These are phyloP conservation scores for Picea sitchensis DNA, from an alignment of 75 land plant species.

Conservation along the genomic window DNA sequence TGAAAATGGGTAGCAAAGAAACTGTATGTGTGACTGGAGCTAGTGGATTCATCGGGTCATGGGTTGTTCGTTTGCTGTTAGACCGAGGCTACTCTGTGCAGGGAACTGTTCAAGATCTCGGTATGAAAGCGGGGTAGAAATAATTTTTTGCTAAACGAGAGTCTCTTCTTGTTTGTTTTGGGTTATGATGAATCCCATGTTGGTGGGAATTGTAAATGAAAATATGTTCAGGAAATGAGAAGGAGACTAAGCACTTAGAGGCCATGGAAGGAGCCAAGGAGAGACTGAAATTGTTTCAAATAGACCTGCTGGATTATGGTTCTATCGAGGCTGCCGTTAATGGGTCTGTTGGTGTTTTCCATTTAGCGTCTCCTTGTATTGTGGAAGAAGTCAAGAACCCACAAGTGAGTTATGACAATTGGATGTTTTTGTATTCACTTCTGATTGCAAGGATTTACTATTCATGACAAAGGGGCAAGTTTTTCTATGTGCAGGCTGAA, in stretches of 20 bases:
- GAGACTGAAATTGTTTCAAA: slow-evolving; percentile 48
- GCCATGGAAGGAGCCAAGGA: slow-evolving; percentile 43
- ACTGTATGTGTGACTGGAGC: slow-evolving; percentile 58
- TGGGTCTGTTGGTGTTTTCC: slow-evolving; percentile 58
- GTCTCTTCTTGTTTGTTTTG: too few relatives aligned
- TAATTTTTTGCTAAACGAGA: too few relatives aligned
- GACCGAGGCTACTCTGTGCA: slow-evolving; percentile 39
- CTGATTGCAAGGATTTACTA: too few relatives aligned
- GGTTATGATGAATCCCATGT: too few relatives aligned
- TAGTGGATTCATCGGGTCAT: slow-evolving; percentile 56
- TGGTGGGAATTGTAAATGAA: too few relatives aligned
- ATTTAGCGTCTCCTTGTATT: slow-evolving; percentile 65
- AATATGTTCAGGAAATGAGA: slow-evolving; percentile 22
- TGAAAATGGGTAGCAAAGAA: not conserved
- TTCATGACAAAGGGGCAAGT: too few relatives aligned
- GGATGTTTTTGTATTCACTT: too few relatives aligned
- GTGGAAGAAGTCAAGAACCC: slow-evolving; percentile 43
- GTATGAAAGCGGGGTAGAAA: too few relatives aligned
- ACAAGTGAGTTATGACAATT: slow-evolving; percentile 15
- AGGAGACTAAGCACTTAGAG: slow-evolving; percentile 52
- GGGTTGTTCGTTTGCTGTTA: slow-evolving; percentile 36
- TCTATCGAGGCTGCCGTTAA: slow-evolving; percentile 43
- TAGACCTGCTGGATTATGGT: slow-evolving; percentile 63
- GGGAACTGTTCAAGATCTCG: slow-evolving; percentile 21
- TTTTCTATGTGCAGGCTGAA: too few relatives aligned